Evolutionary conservation across 108 stramenopile species (phyloP), one percentile per base, ranked within the genome.

Genomic region (Ochromonas danica): DNA sequence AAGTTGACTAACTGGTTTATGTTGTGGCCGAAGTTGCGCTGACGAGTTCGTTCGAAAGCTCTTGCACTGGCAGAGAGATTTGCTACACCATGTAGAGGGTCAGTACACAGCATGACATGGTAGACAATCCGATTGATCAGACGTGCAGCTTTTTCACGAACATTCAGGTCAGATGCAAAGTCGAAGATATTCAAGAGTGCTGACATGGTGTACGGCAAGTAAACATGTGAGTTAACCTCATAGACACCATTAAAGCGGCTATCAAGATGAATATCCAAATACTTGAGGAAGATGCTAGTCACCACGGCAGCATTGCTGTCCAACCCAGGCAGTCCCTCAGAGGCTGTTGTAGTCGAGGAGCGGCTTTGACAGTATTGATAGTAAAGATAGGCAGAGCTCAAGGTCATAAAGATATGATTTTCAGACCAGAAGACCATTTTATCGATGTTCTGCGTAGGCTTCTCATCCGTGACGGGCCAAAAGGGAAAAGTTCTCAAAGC

Each of bases 361-460:
- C n/a, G n/a, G n/a, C 22, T 57, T 10, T 57, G 51, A 57, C 51
- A 57, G 51, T 57, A 67, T 67, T 67, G 63, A 31, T 67, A 6
- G 25, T 31, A 67, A 6, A 67, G 25, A 33, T 31, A 67, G 17
- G 31, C 17, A 6, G 63, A 28, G 6, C 33, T 10, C 10, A 67
- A 36, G 25, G 63, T 67, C 63, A 67, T 67, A 22, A 67, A 67
- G 3, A 67, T 35, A 33, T 67, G 63, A 36, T 67, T 67, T 67
- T 67, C 63, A 6, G 63, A 67, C 63, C 63, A 67, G 25, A 67
- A 67, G 17, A 67, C 63, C 3, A 67, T 67, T 31, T 67, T 67
- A 36, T 67, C 63, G 6, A 67, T 67, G 6, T 67, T 67, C 10
- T 67, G 14, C 17, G 35, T 33, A 10, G 27, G 6, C 25, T 67